These are phyloP conservation scores for Tricholoma matsutake DNA, from an alignment of 768 basidiomycete genomes.

Conservation along the genomic window DNA sequence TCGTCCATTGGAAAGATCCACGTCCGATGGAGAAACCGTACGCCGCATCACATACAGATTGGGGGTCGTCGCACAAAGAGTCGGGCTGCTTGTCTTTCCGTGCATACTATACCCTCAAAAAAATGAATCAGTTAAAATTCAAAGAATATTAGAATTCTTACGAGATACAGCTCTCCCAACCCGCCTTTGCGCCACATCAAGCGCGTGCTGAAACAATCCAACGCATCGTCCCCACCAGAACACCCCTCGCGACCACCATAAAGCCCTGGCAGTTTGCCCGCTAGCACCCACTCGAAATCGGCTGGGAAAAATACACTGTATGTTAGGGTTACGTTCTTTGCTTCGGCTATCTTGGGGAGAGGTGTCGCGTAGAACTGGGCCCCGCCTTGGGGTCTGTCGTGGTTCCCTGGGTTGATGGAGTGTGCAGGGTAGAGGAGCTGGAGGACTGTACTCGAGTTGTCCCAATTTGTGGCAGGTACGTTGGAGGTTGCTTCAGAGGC, in stretches of 20 bases:
- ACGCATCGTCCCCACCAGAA: constrained; percentile 72
- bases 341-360: constrained; percentile 37
- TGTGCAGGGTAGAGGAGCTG: constrained; percentile 66
- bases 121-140: neutral
- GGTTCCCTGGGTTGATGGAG: constrained; percentile 65
- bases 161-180: constrained; percentile 73
- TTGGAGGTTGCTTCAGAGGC: constrained; percentile 27
- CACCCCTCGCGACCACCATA: constrained; percentile 68
- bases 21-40: constrained; percentile 79
- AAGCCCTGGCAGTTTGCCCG: constrained; percentile 82
- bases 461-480: constrained; percentile 13
- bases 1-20: constrained; percentile 60
- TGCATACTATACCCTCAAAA: constrained; percentile 52
- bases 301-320: constrained; percentile 79
- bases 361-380: constrained; percentile 62
- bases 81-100: constrained; percentile 66
- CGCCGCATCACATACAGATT: constrained; percentile 56
- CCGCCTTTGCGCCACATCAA: constrained; percentile 79
- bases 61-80: constrained; percentile 53
- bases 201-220: constrained; percentile 77
- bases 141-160: constrained; percentile 30
- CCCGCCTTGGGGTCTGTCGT: constrained; percentile 59
- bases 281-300: constrained; percentile 75
- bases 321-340: constrained; percentile 50
- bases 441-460: constrained; percentile 41